Evolutionary conservation across 352 stramenopile genomes (phyloP).

Genomic region (Pythium myriotylum): DNA sequence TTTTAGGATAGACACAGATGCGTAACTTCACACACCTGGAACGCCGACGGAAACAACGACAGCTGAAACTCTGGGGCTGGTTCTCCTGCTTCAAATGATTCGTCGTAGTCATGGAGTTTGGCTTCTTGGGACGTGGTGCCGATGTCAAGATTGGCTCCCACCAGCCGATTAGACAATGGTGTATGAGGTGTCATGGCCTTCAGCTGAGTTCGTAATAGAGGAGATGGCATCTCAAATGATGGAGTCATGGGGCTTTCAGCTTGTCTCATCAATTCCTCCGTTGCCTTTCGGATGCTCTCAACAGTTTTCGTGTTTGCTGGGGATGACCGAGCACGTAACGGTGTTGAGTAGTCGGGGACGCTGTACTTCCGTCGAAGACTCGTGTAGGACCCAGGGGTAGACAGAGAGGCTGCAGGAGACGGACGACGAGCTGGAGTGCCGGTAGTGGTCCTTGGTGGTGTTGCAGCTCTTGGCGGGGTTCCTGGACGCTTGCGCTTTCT

Average conservation of each 20-base stretch:
- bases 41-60: constrained; percentile 64
- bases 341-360: constrained; percentile 53
- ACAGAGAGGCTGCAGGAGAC: constrained; percentile 21
- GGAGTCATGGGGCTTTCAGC: constrained; percentile 60
- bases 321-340: constrained; percentile 31
- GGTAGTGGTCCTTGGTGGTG: background rate
- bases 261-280: constrained; percentile 41
- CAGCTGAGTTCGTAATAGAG: constrained; percentile 74
- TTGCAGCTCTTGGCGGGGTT: constrained; percentile 4
- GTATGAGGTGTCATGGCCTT: constrained; percentile 86
- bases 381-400: constrained; percentile 31
- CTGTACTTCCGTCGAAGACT: constrained; percentile 78
- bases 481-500: constrained; percentile 56
- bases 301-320: constrained; percentile 34
- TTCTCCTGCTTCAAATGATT: constrained; percentile 63
- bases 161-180: constrained; percentile 81
- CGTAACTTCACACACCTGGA: constrained; percentile 50
- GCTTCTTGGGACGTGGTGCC: constrained; percentile 72
- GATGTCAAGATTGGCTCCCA: constrained; percentile 74
- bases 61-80: constrained; percentile 76
- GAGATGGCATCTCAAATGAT: constrained; percentile 73
- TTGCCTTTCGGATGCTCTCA: constrained; percentile 36
- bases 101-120: constrained; percentile 67
- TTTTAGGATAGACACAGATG: background rate
- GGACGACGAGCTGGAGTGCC: constrained; percentile 14